Conservation (phyloP, 768 basidiomycete genomes). For the Russula ochroleuca region DNA sequence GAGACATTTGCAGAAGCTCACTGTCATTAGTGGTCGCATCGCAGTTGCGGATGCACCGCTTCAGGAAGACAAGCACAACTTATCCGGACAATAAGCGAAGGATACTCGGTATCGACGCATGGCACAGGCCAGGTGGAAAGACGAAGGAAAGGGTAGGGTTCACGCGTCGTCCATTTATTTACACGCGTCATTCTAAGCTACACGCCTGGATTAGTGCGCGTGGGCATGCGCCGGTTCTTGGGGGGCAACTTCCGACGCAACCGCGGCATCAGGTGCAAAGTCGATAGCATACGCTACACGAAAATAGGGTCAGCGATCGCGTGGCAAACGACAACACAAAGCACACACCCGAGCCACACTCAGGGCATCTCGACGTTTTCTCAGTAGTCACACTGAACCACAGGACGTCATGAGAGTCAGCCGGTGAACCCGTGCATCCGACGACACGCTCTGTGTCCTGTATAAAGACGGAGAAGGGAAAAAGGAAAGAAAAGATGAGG, state of each 20-base stretch:
- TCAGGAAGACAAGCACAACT: neutral
- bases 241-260: slow-evolving; percentile 24
- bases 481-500: slow-evolving; percentile 13
- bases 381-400: slow-evolving; percentile 73
- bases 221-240: slow-evolving; percentile 25
- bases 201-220: slow-evolving; percentile 4
- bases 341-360: slow-evolving; percentile 88
- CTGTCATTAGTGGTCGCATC: neutral
- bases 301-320: slow-evolving; percentile 8
- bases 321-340: neutral
- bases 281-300: slow-evolving; percentile 72
- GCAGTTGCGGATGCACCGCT: neutral
- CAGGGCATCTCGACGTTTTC: slow-evolving; percentile 75
- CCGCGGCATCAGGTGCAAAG: slow-evolving; percentile 16
- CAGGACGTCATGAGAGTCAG: slow-evolving; percentile 89
- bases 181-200: slow-evolving; percentile 21
- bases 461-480: slow-evolving; percentile 3
- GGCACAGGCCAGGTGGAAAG: neutral
- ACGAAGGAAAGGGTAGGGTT: neutral
- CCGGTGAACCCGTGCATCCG: slow-evolving; percentile 93
- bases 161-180: slow-evolving; percentile 8
- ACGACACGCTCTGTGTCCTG: slow-evolving; percentile 80
- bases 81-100: neutral
- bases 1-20: neutral
- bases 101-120: neutral